A percentile compares a stretch with the other conserved stretches of the same genome.
phyloP scores from a whole-genome alignment of 148 eudicot genomes.

The Fagopyrum homotropicum region DNA sequence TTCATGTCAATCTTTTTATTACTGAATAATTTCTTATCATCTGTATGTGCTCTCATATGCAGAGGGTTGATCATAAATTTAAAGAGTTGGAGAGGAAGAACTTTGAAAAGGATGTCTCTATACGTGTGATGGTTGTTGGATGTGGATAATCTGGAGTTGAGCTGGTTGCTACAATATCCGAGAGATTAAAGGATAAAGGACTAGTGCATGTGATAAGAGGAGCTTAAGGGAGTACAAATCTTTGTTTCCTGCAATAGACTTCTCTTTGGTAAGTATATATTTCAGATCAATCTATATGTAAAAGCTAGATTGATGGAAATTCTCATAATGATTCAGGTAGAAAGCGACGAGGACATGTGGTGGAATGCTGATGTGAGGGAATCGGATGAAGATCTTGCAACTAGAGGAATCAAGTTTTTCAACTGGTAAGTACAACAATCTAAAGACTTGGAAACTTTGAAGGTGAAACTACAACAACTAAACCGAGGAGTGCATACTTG shows the following conservation, averaged over 20 bases:
- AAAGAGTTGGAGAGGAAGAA: conserved; percentile 59
- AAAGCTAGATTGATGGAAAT: conserved; percentile 8
- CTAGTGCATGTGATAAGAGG: conserved; percentile 68
- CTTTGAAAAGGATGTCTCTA: conserved; percentile 54
- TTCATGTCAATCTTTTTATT: not conserved
- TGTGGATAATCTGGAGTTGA: conserved; percentile 98
- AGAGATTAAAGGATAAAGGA: conserved; percentile 79
- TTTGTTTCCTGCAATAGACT: conserved; percentile 71
- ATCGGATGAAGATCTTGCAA: conserved; percentile 51
- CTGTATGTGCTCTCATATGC: conserved; percentile 15
- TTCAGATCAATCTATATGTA: not conserved
- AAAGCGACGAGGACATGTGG: conserved; percentile 52
- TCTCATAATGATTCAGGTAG: conserved; percentile 33
- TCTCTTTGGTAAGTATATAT: conserved; percentile 53
- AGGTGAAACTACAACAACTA: not conserved
- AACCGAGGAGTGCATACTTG: not conserved
- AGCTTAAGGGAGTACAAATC: conserved; percentile 53
- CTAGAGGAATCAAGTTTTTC: conserved; percentile 59
- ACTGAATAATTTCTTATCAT: not conserved
- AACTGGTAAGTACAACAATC: conserved; percentile 36
- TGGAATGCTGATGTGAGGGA: conserved; percentile 62
- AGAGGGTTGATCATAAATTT: conserved; percentile 68
- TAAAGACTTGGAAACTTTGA: too few species aligned
- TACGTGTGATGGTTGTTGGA: conserved; percentile 77
- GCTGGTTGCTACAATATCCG: conserved; percentile 88